Percentiles rank a stretch among this genome's conserved stretches.
Conservation (phyloP, 1,284 basidiomycete species). For the Ganoderma leucocontextum region DNA sequence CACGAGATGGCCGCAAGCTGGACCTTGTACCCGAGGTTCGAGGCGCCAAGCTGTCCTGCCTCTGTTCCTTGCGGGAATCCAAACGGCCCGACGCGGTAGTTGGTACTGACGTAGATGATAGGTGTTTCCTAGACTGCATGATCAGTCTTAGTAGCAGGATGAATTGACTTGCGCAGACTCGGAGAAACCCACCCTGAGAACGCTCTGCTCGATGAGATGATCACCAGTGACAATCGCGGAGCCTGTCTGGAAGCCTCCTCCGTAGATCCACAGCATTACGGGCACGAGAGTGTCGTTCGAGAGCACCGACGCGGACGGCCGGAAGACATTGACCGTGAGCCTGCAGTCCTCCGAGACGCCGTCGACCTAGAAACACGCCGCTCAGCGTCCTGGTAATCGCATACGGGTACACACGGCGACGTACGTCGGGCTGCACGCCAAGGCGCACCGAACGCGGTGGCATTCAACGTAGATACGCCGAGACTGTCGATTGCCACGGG, state of each 20-base stretch:
- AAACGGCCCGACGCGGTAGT: constrained; percentile 61
- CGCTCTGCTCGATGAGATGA: constrained; percentile 54
- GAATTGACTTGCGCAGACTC: neutral
- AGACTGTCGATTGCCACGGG: constrained; percentile 26
- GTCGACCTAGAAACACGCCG: too few species aligned
- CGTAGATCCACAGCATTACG: constrained; percentile 47
- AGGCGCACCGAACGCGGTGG: constrained; percentile 30
- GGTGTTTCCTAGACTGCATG: constrained; percentile 52
- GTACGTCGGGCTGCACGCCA: constrained; percentile 34
- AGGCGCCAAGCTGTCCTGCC: constrained; percentile 44
- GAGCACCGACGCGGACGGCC: constrained; percentile 45
- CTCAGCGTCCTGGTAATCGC: too few species aligned
- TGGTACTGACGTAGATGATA: constrained; percentile 63
- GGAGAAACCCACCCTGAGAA: constrained; percentile 47
- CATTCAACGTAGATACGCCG: constrained; percentile 29
- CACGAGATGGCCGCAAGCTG: constrained; percentile 54
- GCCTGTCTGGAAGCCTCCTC: constrained; percentile 43
- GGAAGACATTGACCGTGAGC: constrained; percentile 55
- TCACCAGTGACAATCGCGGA: too few species aligned
- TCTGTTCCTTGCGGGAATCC: constrained; percentile 59
- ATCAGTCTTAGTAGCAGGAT: neutral
- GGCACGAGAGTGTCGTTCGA: constrained; percentile 40
- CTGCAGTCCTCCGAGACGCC: constrained; percentile 52
- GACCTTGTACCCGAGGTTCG: constrained; percentile 57
- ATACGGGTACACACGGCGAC: too few species aligned